These are phyloP conservation scores for Leccinum solheimii DNA, from an alignment of 1,284 basidiomycete species.

Conservation along the genomic window DNA sequence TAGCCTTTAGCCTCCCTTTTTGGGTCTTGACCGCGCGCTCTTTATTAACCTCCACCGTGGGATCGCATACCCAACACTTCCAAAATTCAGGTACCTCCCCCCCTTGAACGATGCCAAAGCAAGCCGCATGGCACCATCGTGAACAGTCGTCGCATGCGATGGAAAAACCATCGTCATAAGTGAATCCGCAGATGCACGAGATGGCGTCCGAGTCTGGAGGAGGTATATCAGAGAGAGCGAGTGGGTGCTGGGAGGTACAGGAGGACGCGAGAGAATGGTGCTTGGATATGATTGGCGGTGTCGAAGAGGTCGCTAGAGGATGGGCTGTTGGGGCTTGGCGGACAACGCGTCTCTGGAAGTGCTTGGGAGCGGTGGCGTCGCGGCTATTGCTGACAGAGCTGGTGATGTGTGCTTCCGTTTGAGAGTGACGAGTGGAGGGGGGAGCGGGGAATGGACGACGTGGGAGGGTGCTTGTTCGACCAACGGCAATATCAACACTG, in stretches of 20 bases:
- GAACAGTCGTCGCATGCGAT: constrained; percentile 90
- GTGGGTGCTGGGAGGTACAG: constrained; percentile 25
- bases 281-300: constrained; percentile 12
- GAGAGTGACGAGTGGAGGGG: constrained; percentile 40
- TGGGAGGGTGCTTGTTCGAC: constrained; percentile 21
- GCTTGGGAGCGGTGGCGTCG: constrained; percentile 11
- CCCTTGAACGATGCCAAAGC: constrained; percentile 72
- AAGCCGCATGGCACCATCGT: constrained; percentile 90
- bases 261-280: constrained; percentile 19
- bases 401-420: constrained; percentile 42
- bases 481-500: constrained; percentile 28
- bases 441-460: constrained; percentile 24
- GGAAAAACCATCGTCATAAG: constrained; percentile 87
- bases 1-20: constrained; percentile 35
- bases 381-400: constrained; percentile 15
- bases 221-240: constrained; percentile 17
- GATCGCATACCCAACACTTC: constrained; percentile 62
- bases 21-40: constrained; percentile 50
- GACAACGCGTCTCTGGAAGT: constrained; percentile 12
- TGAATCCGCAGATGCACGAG: constrained; percentile 71
- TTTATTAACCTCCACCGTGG: constrained; percentile 43
- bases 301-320: constrained; percentile 21
- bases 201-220: constrained; percentile 49
- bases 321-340: constrained; percentile 21
- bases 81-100: constrained; percentile 74